Base-by-base conservation (phyloP, 108 stramenopile species). In the Nannochloropsis oceanica region DNA sequence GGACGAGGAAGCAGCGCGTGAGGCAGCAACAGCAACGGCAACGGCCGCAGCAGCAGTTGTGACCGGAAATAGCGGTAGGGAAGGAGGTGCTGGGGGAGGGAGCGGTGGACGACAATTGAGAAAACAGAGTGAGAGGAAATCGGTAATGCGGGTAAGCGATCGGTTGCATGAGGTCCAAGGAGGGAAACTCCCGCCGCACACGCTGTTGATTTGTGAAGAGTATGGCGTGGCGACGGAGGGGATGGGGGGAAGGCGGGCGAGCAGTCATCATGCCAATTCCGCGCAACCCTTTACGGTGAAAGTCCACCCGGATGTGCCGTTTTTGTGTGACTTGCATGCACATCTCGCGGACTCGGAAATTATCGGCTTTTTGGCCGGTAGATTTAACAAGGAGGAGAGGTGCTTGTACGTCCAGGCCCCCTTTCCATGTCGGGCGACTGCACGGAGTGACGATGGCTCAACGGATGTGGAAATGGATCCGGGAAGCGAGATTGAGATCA, bases 381-480 rank as follows among this genome's bases (percentile, higher is more conserved):
- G 82, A 14, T 92, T 89, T 86, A 86, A 91, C n/a, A 12, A 25
- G 34, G 44, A 81, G 44, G 85, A 86, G 73, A 86, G 88, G 83
- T 88, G 82, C 43, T 85, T 93, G 73, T 92, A 91, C 85, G 82
- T 93, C 25, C 92, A 93, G 81, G 92, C 91, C 42, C 87, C 92
- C 13, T 93, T 93, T 80, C 92, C 92, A 8, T 92, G 92, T 85
- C 85, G 84, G 25, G 82, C 92, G 27, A 91, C 89, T 0, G 59
- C 83, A 44, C 89, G 91, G 80, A 84, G 27, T 24, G 90, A 93
- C 80, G 84, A 90, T 73, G 92, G 92, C 9, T 46, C 82, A 26
- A 93, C 92, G 59, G 92, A 93, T 81, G 92, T 93, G 12, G 93
- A 93, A 80, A 93, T 93, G 92, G 92, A 93, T 44, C 92, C 93